Evolutionary conservation across 495 filamentous ascomycete genomes (phyloP).

Genomic region (Copromyces sp.): DNA sequence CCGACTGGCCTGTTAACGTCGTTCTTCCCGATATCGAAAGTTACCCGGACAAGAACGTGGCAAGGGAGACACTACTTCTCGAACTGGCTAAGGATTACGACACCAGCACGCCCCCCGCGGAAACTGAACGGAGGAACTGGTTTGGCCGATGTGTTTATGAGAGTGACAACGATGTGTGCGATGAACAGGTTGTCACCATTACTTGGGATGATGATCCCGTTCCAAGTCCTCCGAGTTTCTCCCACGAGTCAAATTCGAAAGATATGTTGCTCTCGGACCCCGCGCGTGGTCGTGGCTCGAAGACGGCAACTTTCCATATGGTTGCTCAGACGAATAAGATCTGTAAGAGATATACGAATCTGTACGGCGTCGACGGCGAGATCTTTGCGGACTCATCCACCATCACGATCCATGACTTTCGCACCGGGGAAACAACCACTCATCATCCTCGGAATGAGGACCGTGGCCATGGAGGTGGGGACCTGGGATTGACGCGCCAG

Average conservation of each 20-base stretch:
- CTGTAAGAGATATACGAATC: slow-evolving; percentile 67
- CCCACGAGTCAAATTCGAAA: not conserved
- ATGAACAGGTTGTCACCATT: slow-evolving; percentile 82
- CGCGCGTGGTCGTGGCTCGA: slow-evolving; percentile 47
- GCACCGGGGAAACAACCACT: slow-evolving; percentile 40
- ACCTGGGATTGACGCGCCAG: slow-evolving; percentile 66
- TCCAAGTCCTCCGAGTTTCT: not conserved
- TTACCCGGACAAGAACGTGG: slow-evolving; percentile 32
- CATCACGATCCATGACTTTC: slow-evolving; percentile 57
- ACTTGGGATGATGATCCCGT: slow-evolving; percentile 65
- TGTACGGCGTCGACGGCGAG: slow-evolving; percentile 82
- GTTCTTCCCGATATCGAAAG: slow-evolving; percentile 89
- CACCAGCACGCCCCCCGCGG: slow-evolving; percentile 31
- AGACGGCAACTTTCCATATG: slow-evolving; percentile 90
- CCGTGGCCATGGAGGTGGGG: slow-evolving; percentile 76
- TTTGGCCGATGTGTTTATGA: slow-evolving; percentile 94
- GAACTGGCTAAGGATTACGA: slow-evolving; percentile 63
- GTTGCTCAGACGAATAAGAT: slow-evolving; percentile 79
- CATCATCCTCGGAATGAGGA: slow-evolving; percentile 43
- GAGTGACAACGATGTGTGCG: slow-evolving; percentile 80
- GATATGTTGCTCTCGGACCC: slow-evolving; percentile 1
- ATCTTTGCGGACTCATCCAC: slow-evolving; percentile 63
- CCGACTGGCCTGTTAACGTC: slow-evolving; percentile 74
- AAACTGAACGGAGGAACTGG: slow-evolving; percentile 60
- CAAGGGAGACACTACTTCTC: slow-evolving; percentile 31